Evolutionary conservation across 768 basidiomycete genomes (phyloP), one percentile per base, ranked within the genome.

Genomic region (Tricholomella constricta): DNA sequence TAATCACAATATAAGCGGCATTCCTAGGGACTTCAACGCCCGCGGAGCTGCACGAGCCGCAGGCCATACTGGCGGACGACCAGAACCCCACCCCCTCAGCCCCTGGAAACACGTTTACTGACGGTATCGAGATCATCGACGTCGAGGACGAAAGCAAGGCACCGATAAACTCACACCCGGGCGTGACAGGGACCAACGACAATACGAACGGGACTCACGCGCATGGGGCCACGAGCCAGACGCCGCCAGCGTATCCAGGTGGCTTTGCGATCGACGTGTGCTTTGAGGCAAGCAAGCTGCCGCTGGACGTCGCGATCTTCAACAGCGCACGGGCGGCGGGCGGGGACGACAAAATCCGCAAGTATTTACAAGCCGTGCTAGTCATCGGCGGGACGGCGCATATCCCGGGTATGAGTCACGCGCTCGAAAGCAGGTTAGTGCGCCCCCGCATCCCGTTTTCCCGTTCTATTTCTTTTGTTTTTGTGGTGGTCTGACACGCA

Each of bases 221-320:
- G 34, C 50, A 41, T 19, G 45, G 60, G 55, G 58, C 51, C 17
- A 37, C 51, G 35, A 43, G 59, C 41, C 48, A 58, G 51, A 59
- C 60, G 50, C 52, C 69, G 19, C 62, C 64, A 10, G 62, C 65
- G 11, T 70, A 68, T 44, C 72, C 76, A 57, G 64, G 72, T 52
- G 81, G 79, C 12, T 78, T 76, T 55, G 74, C 80, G 6, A 86
- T 93, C 63, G 94, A 96, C 66, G 81, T 95, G 3, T 79, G 79
- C 50, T 86, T 83, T 61, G 94, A 95, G 71, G 89, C 94, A 17
- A 86, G 88, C 69, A 95, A 94, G 67, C 76, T 95, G 35, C 94
- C 95, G 1, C 74, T 97, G 50, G 94, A 97, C 64, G 88, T 95
- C 9, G 94, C 93, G 7, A 90, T 97, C 55, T 91, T 91, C 72